Base-by-base conservation (phyloP, 2,329 filamentous ascomycete genomes). In the Neonectria hederae region DNA sequence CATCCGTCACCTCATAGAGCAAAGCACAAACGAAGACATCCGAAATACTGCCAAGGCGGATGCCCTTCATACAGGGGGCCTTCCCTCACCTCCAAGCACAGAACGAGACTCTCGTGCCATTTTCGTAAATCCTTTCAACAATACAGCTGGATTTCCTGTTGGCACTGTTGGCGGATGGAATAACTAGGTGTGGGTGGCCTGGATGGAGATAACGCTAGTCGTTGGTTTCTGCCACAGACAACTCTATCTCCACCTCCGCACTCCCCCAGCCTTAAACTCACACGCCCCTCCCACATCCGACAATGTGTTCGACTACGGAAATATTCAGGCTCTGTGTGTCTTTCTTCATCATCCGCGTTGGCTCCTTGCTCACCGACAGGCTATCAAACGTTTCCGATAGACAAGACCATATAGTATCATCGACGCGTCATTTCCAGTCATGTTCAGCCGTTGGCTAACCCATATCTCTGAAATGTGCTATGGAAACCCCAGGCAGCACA, bases 261-360 rank as follows among this genome's bases (percentile, higher is more conserved):
- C 24, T 28, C 45, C 45, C 28, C 26, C 28, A 48, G 14, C 21
- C 43, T 42, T 42, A 42, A 13, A 17, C 3, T 32, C 28, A 9
- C 48, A 51, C 48, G n/a, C 48, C 48, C 48, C 48, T 51, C 48
- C 48, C 26, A 51, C n/a, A 51, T 19, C n/a, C 28, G 48, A 22
- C 48, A 22, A 32, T 51, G 28, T 51, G n/a, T 51, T 22, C 11
- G n/a, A 28, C 48, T 17, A 14, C 38, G n/a, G 38, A 19, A 19
- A 10, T 42, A 19, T 42, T 21, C n/a, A 8, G 1, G 4, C n/a
- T 51, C n/a, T 32, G n/a, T 51, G 48, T n/a, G 38, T 11, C 13
- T 51, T 51, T 32, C 48, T n/a, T 51, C 48, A 51, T 30, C 28
- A 9, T 9, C 48, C 28, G n/a, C 35, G 28, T 51, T 32, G n/a